Base-by-base conservation (phyloP, 108 stramenopile species). In the Tribonema minus region DNA sequence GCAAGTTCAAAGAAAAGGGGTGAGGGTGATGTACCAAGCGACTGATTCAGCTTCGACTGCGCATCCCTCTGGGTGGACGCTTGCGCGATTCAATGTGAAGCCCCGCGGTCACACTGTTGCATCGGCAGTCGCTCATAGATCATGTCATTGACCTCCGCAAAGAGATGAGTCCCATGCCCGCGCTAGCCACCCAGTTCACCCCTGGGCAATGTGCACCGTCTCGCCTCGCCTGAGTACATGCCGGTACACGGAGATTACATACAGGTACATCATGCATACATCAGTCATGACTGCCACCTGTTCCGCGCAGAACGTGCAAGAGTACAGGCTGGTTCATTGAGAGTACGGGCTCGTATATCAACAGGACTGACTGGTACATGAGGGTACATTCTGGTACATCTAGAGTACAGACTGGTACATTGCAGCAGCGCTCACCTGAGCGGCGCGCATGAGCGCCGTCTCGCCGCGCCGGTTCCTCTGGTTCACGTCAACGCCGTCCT, bases 401-500 rank as follows among this genome's bases (percentile, higher is more conserved):
- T 15, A 30, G 7, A 63, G 62, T 63, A 27, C 30, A 63, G 28
- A 30, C 26, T 27, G 9, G 27, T 26, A 63, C 27, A 26, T 9
- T 63, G 12, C 30, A 26, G 26, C 15, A 63, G 28, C 30, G 27
- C 5, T 38, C 27, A 75, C 73, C 73, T 75, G 26, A 23, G 73
- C 40, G 3, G 54, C 73, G 33, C 61, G 73, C 73, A 75, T 75
- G 6, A 75, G 73, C 7, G 73, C 73, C 36, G 73, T 75, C 31
- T 75, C 73, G 25, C 73, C 73, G 26, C 60, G 37, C 3, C 62
- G 23, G 39, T 75, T 75, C 0, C 54, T 27, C 3, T 63, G 63
- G 41, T 66, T 75, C 32, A 75, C 73, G 41, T 75, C 30, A 34
- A 5, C 64, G 12, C 65, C 73, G 1, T 62, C 37, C 12, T 60